Evolutionary conservation across 805 yeast species (phyloP).

Genomic region (Kazachstania bromeliacearum): DNA sequence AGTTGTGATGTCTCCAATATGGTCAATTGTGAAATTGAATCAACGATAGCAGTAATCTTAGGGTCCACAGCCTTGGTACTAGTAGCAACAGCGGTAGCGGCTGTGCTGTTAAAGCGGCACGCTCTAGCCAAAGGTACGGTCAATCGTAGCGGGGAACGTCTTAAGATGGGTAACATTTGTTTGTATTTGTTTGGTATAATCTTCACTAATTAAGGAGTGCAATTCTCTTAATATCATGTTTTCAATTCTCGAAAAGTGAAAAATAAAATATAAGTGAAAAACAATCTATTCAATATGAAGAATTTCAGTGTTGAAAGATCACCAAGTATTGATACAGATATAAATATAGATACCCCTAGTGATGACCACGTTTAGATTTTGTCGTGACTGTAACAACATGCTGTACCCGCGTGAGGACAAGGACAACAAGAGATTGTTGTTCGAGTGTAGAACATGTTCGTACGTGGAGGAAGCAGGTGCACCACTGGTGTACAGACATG

Average conservation of each 20-base stretch:
- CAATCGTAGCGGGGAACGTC: too few species aligned
- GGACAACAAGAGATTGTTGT: slow-evolving; percentile 56
- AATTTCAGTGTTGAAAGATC: too few species aligned
- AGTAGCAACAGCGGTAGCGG: slow-evolving; percentile 1
- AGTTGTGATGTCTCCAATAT: slow-evolving; percentile 85
- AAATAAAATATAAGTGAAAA: too few species aligned
- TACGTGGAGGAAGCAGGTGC: slow-evolving; percentile 87
- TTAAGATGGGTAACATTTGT: too few species aligned
- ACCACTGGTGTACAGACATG: slow-evolving; percentile 85
- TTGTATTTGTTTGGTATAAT: too few species aligned
- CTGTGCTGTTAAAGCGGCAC: background rate
- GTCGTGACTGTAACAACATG: slow-evolving; percentile 96
- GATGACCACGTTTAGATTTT: slow-evolving; percentile 92
- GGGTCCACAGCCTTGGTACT: slow-evolving; percentile 26
- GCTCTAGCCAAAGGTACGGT: background rate
- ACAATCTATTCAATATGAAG: too few species aligned
- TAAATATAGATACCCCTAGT: too few species aligned
- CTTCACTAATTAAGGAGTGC: too few species aligned
- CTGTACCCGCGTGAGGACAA: slow-evolving; percentile 94
- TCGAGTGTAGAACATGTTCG: slow-evolving; percentile 90
- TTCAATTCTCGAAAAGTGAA: too few species aligned
- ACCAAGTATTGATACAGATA: too few species aligned
- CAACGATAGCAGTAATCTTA: slow-evolving; percentile 79
- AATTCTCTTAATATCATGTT: too few species aligned
- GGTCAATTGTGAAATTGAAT: slow-evolving; percentile 83